These are phyloP conservation scores for Trichocladium uniseriatum DNA, from an alignment of 495 filamentous ascomycete genomes.

Conservation along the genomic window DNA sequence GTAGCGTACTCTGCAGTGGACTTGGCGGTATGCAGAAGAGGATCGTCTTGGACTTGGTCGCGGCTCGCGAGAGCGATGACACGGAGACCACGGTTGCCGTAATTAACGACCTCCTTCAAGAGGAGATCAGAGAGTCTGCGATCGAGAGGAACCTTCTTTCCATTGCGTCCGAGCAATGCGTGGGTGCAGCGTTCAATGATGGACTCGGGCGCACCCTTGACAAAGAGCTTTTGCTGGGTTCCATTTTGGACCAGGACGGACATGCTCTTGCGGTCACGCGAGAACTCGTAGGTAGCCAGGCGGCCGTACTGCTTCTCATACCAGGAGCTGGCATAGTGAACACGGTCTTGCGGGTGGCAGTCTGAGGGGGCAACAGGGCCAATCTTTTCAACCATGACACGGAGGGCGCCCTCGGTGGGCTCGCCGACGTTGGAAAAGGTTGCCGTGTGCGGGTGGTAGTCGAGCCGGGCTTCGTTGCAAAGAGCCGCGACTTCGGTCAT, in stretches of 20 bases:
- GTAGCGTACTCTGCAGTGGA: slow-evolving; percentile 74
- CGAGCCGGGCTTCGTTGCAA: slow-evolving; percentile 82
- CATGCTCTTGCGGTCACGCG: slow-evolving; percentile 98
- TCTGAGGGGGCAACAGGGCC: slow-evolving; percentile 46
- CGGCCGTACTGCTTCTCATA: slow-evolving; percentile 68
- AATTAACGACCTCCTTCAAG: slow-evolving; percentile 70
- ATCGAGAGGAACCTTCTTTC: slow-evolving; percentile 60
- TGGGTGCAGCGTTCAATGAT: slow-evolving; percentile 85
- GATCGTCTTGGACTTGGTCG: slow-evolving; percentile 59
- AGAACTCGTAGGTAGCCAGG: slow-evolving; percentile 92
- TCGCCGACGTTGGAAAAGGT: slow-evolving; percentile 84
- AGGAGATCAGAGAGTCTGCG: slow-evolving; percentile 58
- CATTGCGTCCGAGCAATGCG: slow-evolving; percentile 62
- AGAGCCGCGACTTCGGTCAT: slow-evolving; percentile 81
- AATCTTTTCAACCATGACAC: slow-evolving; percentile 89
- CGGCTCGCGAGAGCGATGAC: slow-evolving; percentile 87
- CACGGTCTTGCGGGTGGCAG: slow-evolving; percentile 41
- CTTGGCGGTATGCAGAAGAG: slow-evolving; percentile 62
- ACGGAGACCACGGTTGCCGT: slow-evolving; percentile 84
- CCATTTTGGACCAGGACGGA: slow-evolving; percentile 76
- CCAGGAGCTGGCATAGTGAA: slow-evolving; percentile 73
- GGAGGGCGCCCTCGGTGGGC: slow-evolving; percentile 88
- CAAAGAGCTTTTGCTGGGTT: slow-evolving; percentile 67
- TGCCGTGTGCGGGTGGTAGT: slow-evolving; percentile 64
- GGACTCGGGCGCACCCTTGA: slow-evolving; percentile 94